phyloP scores from a whole-genome alignment of 2,329 filamentous ascomycete species.

The Madurella mycetomatis region DNA sequence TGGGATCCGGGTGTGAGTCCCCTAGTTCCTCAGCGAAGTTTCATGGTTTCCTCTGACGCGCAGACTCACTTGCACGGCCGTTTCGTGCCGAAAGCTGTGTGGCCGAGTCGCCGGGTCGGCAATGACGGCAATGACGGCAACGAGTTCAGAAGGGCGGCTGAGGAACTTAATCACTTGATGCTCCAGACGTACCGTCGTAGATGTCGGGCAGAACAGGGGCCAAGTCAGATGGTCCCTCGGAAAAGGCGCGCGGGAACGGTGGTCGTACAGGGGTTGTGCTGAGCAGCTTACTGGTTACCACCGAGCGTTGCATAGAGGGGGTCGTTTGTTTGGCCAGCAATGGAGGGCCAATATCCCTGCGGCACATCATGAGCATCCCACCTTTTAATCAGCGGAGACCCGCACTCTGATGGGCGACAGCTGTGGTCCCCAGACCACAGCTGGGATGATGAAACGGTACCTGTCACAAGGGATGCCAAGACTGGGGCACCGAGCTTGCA shows the following conservation, averaged over 20 bases:
- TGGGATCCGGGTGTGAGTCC: background rate
- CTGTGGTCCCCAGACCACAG: slow-evolving; percentile 11
- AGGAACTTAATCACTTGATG: slow-evolving; percentile 3
- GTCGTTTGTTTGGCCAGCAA: slow-evolving; percentile 8
- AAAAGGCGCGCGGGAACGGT: slow-evolving; percentile 4
- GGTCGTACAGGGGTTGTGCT: background rate
- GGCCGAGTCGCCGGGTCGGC: background rate
- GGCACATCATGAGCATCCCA: slow-evolving; percentile 14
- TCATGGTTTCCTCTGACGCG: slow-evolving; percentile 13
- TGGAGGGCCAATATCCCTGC: slow-evolving; percentile 12
- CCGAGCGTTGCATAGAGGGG: background rate
- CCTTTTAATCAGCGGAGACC: background rate
- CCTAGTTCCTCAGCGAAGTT: slow-evolving; percentile 9
- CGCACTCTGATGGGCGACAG: slow-evolving; percentile 2
- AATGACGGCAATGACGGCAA: background rate
- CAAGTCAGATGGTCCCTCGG: background rate
- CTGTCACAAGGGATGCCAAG: slow-evolving; percentile 26
- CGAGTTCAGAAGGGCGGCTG: slow-evolving; percentile 1
- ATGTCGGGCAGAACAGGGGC: slow-evolving; percentile 2
- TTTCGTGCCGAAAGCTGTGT: slow-evolving; percentile 8
- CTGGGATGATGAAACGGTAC: slow-evolving; percentile 26
- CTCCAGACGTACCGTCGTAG: background rate
- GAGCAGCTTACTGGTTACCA: background rate
- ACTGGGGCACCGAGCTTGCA: slow-evolving; percentile 3
- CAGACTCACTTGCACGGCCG: slow-evolving; percentile 8